Evolutionary conservation across 371 early-diverging fungal species (phyloP), one percentile per base, ranked within the genome.

Genomic region (Blakeslea trispora): DNA sequence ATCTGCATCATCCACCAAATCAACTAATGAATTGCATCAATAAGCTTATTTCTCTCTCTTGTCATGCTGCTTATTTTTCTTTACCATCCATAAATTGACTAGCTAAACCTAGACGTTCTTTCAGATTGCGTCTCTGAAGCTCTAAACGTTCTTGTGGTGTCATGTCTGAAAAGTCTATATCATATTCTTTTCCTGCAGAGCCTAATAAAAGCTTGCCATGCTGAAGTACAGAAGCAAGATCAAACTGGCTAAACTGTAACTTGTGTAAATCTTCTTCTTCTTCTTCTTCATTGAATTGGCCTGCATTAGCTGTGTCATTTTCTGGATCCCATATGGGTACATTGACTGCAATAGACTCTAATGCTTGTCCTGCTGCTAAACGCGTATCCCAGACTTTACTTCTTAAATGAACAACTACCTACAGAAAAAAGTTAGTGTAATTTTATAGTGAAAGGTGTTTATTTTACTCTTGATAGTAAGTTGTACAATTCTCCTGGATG

Each of bases 321-420:
- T 49, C 55, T 7, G 92, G 91, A 63, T 88, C 79, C 96, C 95
- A 96, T 18, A 78, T 81, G 14, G 91, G 84, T 5, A 96, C 94
- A 64, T 94, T 88, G 35, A 81, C 72, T 31, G 94, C 93, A 61
- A 98, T 95, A 8, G 91, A 91, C 50, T 93, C 93, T 5, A 98
- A 71, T 18, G 98, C 97, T 53, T 87, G 85, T 1, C 92, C 92
- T 4, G 96, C 96, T 18, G 98, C 98, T 52, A 88, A 82, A n/a
- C 98, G 92, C 14, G 97, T 94, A 55, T 95, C 96, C 98, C 98
- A 97, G 56, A 82, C 85, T 71, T 85, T 86, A 69, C 90, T 93
- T 48, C 92, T 83, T 3, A 97, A 71, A 64, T 93, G 91, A 39
- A 90, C 86, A n/a, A 91, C 71, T 14, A 93, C 90, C 90, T 90